A percentile compares a stretch with the other conserved stretches of the same genome.
phyloP scores from a whole-genome alignment of 352 stramenopile species.

The Phytopythium delawarense region DNA sequence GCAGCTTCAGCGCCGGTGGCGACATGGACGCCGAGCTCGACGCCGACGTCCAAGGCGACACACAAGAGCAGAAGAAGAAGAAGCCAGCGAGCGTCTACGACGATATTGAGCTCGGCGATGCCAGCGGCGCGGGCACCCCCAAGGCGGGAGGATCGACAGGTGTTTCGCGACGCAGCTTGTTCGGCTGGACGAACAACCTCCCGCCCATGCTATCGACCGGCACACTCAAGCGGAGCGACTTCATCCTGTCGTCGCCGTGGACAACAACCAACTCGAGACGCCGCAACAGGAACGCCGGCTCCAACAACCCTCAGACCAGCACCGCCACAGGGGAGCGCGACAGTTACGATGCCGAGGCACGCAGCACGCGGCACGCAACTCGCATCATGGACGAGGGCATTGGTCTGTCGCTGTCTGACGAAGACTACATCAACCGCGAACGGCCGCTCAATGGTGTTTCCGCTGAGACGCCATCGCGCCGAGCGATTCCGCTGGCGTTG shows the following conservation, averaged over 20 bases:
- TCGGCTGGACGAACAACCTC: constrained; percentile 24
- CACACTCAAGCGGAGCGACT: constrained; percentile 32
- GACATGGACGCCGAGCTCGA: constrained; percentile 12
- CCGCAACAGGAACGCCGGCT: neutral
- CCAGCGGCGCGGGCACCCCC: constrained; percentile 15
- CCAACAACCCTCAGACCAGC: constrained; percentile 9
- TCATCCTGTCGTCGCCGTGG: constrained; percentile 45
- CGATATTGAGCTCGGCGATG: constrained; percentile 20
- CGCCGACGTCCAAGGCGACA: constrained; percentile 2
- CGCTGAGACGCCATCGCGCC: constrained; percentile 9
- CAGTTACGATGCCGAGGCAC: constrained; percentile 22
- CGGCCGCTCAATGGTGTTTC: constrained; percentile 13
- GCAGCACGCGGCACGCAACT: constrained; percentile 13
- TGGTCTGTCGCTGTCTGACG: constrained; percentile 51
- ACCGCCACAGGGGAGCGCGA: constrained; percentile 7
- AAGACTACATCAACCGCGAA: constrained; percentile 69
- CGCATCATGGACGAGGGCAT: constrained; percentile 21
- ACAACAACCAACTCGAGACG: constrained; percentile 8
- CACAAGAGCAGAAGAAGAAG: constrained; percentile 3
- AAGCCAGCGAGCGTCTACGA: constrained; percentile 20
- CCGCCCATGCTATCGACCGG: constrained; percentile 34
- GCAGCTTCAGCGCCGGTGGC: constrained; percentile 4
- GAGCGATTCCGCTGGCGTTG: constrained; percentile 3
- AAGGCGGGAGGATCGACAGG: neutral
- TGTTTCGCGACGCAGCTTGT: neutral